Percentiles rank a stretch among this genome's conserved stretches.
These are phyloP conservation scores for Amborella trichopoda DNA, from an alignment of 164 flowering plant species.

Conservation along the genomic window DNA sequence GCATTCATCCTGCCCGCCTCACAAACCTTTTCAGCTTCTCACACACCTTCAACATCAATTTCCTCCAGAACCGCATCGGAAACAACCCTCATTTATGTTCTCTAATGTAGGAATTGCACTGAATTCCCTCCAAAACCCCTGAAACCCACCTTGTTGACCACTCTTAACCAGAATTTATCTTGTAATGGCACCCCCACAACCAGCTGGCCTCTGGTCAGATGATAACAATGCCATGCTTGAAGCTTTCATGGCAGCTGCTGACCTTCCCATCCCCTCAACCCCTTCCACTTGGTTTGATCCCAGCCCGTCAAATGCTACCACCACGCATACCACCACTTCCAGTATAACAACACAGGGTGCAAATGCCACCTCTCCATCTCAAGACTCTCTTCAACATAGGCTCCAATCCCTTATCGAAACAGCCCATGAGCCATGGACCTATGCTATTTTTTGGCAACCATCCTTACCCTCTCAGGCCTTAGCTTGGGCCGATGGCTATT, in stretches of 20 bases:
- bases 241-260: constrained; percentile 61
- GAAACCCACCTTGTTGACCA: too few species aligned
- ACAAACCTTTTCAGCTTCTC: too few species aligned
- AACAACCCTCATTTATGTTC: too few species aligned
- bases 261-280: constrained; percentile 33
- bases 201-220: constrained; percentile 64
- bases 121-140: too few species aligned
- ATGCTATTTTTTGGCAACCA: constrained; percentile 91
- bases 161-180: too few species aligned
- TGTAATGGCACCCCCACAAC: too few species aligned
- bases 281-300: constrained; percentile 3
- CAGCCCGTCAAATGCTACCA: not conserved
- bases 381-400: constrained; percentile 75
- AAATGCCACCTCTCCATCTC: constrained; percentile 24
- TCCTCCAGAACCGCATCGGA: too few species aligned
- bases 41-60: too few species aligned
- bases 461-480: constrained; percentile 42
- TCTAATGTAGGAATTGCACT: too few species aligned
- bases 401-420: constrained; percentile 65
- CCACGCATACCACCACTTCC: constrained; percentile 1
- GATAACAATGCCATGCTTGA: constrained; percentile 75
- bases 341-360: constrained; percentile 6
- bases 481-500: constrained; percentile 93
- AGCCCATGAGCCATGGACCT: constrained; percentile 71
- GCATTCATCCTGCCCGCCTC: too few species aligned